Conservation (phyloP, 1,284 basidiomycete genomes). For the Ustilago lituana region DNA sequence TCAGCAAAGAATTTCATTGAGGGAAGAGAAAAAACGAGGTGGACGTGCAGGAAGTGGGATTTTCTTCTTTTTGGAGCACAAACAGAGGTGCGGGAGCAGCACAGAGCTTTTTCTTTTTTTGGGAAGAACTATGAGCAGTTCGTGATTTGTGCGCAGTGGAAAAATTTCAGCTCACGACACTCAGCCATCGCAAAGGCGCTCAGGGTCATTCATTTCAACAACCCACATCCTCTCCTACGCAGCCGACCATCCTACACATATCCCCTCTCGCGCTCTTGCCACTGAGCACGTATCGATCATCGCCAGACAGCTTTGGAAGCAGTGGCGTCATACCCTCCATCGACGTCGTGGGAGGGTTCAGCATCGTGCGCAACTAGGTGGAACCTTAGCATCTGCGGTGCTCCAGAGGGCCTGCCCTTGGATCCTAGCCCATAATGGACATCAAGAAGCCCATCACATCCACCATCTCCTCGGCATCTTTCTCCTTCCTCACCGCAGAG, state of each 20-base stretch:
- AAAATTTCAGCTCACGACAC: conserved; percentile 32
- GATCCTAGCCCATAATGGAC: conserved; percentile 76
- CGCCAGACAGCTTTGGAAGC: too few relatives aligned
- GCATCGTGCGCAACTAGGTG: conserved; percentile 14
- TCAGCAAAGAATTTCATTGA: background rate
- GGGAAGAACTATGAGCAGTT: conserved; percentile 22
- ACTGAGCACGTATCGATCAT: too few relatives aligned
- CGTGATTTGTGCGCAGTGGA: too few relatives aligned
- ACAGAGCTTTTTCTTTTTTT: too few relatives aligned
- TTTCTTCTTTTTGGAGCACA: conserved; percentile 13
- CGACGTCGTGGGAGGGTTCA: conserved; percentile 7
- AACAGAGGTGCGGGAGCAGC: too few relatives aligned
- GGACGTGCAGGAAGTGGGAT: conserved; percentile 27
- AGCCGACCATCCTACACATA: background rate
- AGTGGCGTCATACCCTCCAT: too few relatives aligned
- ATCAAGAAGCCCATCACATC: conserved; percentile 88
- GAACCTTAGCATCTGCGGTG: conserved; percentile 13
- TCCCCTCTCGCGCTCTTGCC: too few relatives aligned
- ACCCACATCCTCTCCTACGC: too few relatives aligned
- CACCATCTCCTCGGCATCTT: conserved; percentile 84
- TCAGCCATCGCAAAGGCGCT: conserved; percentile 11
- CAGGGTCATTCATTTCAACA: too few relatives aligned
- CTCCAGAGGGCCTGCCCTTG: conserved; percentile 31
- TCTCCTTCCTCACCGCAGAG: conserved; percentile 91
- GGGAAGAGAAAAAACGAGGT: conserved; percentile 4